A percentile compares a stretch with the other conserved stretches of the same genome.
Evolutionary conservation across 1,284 basidiomycete species (phyloP).

Genomic region (Tilletia indica): DNA sequence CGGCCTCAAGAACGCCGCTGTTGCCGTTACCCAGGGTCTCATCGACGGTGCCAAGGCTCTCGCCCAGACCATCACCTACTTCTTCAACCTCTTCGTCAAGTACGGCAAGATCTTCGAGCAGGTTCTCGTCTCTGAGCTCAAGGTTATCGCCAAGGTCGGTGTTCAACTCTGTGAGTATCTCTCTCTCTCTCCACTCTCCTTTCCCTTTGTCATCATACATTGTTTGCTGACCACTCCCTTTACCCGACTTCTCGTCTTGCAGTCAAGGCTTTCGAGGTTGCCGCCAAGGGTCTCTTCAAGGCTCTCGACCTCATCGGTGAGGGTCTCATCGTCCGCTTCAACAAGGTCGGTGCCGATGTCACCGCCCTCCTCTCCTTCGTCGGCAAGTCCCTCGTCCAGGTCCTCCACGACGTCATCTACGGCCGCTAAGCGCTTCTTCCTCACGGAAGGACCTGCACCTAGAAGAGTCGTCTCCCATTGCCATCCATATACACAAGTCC

Average conservation of each 20-base stretch:
- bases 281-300: conserved; percentile 20
- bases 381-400: conserved; percentile 17
- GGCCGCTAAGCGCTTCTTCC: conserved; percentile 5
- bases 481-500: no score
- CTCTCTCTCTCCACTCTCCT: background rate
- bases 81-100: conserved; percentile 18
- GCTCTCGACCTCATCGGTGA: conserved; percentile 12
- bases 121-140: conserved; percentile 14
- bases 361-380: conserved; percentile 11
- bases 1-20: conserved; percentile 9
- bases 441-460: background rate
- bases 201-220: background rate
- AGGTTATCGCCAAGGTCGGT: conserved; percentile 6
- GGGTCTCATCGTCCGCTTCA: conserved; percentile 17
- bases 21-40: conserved; percentile 10
- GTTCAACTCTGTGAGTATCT: conserved; percentile 13
- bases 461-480: no score
- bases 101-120: conserved; percentile 17
- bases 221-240: background rate
- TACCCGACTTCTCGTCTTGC: background rate
- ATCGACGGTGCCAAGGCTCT: conserved; percentile 18
- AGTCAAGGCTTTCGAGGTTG: conserved; percentile 13
- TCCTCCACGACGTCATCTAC: conserved; percentile 18
- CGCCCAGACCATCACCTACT: conserved; percentile 1
- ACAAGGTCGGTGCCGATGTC: conserved; percentile 18